Conservation (phyloP, 2,329 filamentous ascomycete species). For the Pseudocercospora macadamiae region DNA sequence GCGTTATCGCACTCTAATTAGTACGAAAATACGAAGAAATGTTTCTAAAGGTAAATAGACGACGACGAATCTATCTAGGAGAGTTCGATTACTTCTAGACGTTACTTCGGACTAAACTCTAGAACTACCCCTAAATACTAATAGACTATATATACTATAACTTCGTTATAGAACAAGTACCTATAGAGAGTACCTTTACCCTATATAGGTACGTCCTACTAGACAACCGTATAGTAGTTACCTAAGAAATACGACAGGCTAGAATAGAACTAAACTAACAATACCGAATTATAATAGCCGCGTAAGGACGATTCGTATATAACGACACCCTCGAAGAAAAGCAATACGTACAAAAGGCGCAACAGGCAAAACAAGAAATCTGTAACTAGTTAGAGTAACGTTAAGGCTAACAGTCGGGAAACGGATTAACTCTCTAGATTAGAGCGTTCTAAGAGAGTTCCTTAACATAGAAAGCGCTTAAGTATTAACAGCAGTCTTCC, state of each 20-base stretch:
- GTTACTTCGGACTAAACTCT: background rate
- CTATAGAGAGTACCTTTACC: background rate
- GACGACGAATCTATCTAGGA: background rate
- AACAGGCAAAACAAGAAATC: background rate
- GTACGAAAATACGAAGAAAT: background rate
- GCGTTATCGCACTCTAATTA: background rate
- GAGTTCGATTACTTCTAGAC: background rate
- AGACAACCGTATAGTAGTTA: background rate
- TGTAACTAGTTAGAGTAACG: background rate
- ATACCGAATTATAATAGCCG: background rate
- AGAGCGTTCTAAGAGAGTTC: background rate
- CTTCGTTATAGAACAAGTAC: background rate
- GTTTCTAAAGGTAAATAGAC: background rate
- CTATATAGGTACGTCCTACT: conserved; percentile 3
- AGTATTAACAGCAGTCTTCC: background rate
- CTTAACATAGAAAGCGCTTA: background rate
- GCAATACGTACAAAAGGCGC: background rate
- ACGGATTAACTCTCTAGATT: background rate
- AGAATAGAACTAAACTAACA: background rate
- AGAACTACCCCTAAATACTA: background rate
- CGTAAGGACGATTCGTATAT: background rate
- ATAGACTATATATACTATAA: background rate
- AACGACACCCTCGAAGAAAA: background rate
- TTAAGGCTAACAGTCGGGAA: background rate
- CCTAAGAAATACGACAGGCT: background rate